Evolutionary conservation across 768 basidiomycete species (phyloP), one percentile per base, ranked within the genome.

Genomic region (Agaricus blazei): DNA sequence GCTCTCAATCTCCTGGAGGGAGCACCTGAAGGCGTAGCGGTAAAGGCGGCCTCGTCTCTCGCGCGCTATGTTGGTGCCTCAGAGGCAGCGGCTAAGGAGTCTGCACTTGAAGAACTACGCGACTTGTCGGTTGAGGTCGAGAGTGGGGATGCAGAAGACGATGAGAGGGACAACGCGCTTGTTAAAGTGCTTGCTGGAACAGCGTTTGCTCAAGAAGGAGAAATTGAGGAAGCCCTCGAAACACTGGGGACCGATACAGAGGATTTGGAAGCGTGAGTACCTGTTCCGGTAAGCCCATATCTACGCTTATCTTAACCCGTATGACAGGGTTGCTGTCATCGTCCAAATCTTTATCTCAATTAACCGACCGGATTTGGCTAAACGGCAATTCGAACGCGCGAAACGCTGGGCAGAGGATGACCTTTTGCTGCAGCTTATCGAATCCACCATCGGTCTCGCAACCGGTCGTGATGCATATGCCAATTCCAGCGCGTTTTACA

Each of bases 321-420:
- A 34, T 34, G 8, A 31, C 11, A 96, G 94, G 41, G 85, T 91
- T 36, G 88, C 92, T 3, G 70, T 93, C 43, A 82, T 88, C 46
- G 84, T 89, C 11, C 91, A 96, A 65, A 82, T 96, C 49, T 90
- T 93, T 66, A 83, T 98, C 37, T 90, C 91, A n/a, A 90, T 95
- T 55, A 82, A 90, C 67, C 86, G 94, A 41, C 75, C 86, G 34
- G 93, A 91, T 72, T 81, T 94, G 38, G 94, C 94, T 27, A 88
- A 85, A 70, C 89, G 85, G 64, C 87, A 91, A 63, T 87, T 91
- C 65, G 86, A 90, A 31, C 80, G 84, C 24, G 89, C 91, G 26
- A 88, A 93, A 69, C 81, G 79, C 51, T 90, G 85, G 78, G 90
- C 90, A 6, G 93, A 94, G 66, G 94, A 97, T 67, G 88, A 93